Evolutionary conservation across 257 asterid species (phyloP).

Genomic region (Ophiorrhiza pumila): DNA sequence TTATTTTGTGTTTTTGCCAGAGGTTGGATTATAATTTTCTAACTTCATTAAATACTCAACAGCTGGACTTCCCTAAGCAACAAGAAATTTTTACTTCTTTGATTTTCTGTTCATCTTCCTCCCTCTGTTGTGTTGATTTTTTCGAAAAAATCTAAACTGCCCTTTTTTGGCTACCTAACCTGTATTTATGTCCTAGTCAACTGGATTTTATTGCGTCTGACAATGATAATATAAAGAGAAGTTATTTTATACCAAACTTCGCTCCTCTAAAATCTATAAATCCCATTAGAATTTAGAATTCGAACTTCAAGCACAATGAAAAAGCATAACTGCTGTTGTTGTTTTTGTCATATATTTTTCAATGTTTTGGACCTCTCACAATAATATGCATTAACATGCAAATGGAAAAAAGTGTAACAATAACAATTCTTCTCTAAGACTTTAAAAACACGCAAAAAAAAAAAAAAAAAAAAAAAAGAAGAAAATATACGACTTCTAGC

Average conservation of each 20-base stretch:
- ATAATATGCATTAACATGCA: background rate
- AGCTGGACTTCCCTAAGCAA: conserved; percentile 12
- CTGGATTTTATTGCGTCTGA: too few relatives aligned
- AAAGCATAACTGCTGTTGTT: background rate
- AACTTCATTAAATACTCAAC: conserved; percentile 1
- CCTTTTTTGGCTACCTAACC: background rate
- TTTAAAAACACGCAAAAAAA: too few relatives aligned
- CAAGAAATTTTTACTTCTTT: background rate
- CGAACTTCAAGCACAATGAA: too few relatives aligned
- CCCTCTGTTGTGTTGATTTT: background rate
- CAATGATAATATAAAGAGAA: too few relatives aligned
- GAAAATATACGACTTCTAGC: too few relatives aligned
- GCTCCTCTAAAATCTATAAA: too few relatives aligned
- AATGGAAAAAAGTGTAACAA: too few relatives aligned
- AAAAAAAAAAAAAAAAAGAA: too few relatives aligned
- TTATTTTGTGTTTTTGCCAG: background rate
- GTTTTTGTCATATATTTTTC: background rate
- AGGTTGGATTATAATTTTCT: conserved; percentile 1
- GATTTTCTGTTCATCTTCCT: background rate
- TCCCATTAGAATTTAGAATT: too few relatives aligned
- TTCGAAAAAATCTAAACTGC: background rate
- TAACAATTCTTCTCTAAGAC: too few relatives aligned
- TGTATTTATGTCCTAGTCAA: too few relatives aligned
- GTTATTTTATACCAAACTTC: too few relatives aligned
- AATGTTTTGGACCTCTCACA: background rate